These are phyloP conservation scores for Medicago ruthenica DNA, from an alignment of 306 rosid species.

Conservation along the genomic window DNA sequence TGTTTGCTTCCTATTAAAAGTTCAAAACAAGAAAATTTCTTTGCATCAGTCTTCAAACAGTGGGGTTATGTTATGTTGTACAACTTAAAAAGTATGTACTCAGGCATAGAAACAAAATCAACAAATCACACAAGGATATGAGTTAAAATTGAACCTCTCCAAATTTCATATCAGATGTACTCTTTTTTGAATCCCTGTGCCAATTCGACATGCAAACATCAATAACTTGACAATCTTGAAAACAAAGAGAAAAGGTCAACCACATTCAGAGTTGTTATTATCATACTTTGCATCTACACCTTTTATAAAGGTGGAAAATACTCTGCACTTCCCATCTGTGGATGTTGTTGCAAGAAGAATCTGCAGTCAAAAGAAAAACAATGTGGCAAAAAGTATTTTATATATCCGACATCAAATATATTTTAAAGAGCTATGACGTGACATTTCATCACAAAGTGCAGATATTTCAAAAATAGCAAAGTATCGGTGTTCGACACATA, in stretches of 20 bases:
- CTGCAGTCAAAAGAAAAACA: constrained; percentile 53
- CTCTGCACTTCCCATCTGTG: constrained; percentile 93
- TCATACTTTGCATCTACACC: constrained; percentile 93
- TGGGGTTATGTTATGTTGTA: constrained; percentile 12
- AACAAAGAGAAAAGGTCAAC: constrained; percentile 21
- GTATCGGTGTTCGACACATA: background rate
- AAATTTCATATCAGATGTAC: constrained; percentile 78
- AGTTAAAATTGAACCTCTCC: constrained; percentile 80
- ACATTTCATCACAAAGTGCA: constrained; percentile 23
- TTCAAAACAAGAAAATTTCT: constrained; percentile 12
- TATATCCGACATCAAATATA: constrained; percentile 7
- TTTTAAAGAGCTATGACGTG: constrained; percentile 15
- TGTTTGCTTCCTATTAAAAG: background rate
- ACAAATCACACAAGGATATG: constrained; percentile 35
- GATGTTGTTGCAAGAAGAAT: constrained; percentile 94
- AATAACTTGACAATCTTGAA: constrained; percentile 37
- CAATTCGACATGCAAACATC: constrained; percentile 50
- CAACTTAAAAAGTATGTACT: constrained; percentile 3
- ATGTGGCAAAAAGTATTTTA: background rate
- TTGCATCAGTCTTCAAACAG: constrained; percentile 16
- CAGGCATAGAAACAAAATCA: constrained; percentile 26
- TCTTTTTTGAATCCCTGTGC: constrained; percentile 80
- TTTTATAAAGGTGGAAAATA: constrained; percentile 89
- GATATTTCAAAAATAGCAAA: background rate
- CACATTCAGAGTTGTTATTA: constrained; percentile 33